Percentiles rank a stretch among this genome's conserved stretches.
Conservation (phyloP, 2,329 filamentous ascomycete species). For the Aspergillus melleus region DNA sequence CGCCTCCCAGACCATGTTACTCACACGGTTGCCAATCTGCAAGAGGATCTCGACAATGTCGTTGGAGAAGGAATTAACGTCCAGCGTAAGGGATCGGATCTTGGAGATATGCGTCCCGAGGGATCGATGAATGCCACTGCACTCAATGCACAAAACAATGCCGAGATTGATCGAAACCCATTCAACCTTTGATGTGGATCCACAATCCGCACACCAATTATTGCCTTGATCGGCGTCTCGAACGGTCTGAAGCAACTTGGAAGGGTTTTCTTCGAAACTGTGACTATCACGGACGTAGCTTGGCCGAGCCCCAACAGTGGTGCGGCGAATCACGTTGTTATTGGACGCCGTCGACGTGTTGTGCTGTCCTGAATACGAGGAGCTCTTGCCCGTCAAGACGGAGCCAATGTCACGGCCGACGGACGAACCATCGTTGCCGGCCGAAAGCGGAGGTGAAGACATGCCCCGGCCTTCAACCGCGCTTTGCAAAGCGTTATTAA, state of each 20-base stretch:
- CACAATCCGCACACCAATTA: conserved; percentile 90
- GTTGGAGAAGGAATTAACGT: conserved; percentile 92
- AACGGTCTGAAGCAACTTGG: conserved; percentile 81
- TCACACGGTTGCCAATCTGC: conserved; percentile 87
- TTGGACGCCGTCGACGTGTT: conserved; percentile 44
- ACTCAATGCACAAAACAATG: conserved; percentile 96
- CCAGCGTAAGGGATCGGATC: conserved; percentile 88
- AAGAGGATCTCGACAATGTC: conserved; percentile 95
- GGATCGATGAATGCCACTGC: conserved; percentile 94
- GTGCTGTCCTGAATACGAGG: conserved; percentile 58
- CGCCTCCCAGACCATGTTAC: conserved; percentile 96
- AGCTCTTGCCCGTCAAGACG: conserved; percentile 87
- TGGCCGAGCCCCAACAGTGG: conserved; percentile 87
- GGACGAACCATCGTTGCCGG: conserved; percentile 54
- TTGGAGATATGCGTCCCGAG: conserved; percentile 98
- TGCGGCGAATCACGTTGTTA: conserved; percentile 74
- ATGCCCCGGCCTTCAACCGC: conserved; percentile 80
- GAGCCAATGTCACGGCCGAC: conserved; percentile 86
- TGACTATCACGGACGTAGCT: conserved; percentile 68
- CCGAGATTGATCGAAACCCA: conserved; percentile 99
- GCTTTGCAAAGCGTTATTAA: conserved; percentile 96
- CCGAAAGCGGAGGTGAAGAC: conserved; percentile 46
- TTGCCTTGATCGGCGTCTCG: conserved; percentile 91
- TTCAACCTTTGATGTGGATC: conserved; percentile 87
- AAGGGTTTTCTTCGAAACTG: conserved; percentile 76